Evolutionary conservation across 441 rosid species (phyloP), one percentile per base, ranked within the genome.

Genomic region (Bruguiera hainesii): DNA sequence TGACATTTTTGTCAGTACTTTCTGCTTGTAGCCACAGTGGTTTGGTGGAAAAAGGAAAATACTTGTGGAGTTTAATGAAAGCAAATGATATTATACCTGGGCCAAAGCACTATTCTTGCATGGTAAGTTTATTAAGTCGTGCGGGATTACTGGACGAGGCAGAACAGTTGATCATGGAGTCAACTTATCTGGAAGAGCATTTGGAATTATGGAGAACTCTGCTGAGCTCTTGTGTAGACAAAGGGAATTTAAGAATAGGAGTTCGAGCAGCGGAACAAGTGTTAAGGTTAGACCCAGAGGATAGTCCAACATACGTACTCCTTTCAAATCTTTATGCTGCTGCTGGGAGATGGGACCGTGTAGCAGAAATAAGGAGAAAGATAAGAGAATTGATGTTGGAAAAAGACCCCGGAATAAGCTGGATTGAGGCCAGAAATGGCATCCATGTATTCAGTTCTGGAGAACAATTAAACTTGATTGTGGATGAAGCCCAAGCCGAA

Each of bases 91-190:
- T 42, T 42, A 42, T 3, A 42, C 84, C 96, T 15, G 90, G 90
- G 53, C 84, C 81, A 20, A 88, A 88, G 83, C 99, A 94, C 70
- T 89, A 87, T 61, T 85, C 94, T 66, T 89, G 97, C 85, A 87
- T 89, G 90, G 48, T 42, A 42, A 42, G 48, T 42, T 42, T 42
- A 42, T 42, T 42, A 42, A 42, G 48, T 11, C 48, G 48, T 42
- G 48, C 48, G 4, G 48, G 48, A 61, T 75, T 88, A 42, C 48
- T 89, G 66, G 75, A 81, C 0, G 88, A 91, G 80, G 88, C 96
- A 35, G 76, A 78, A 73, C 77, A 79, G 64, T 71, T 89, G 28
- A 87, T 89, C 48, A 62, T 56, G 6, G 82, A 80, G 56, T 73
- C 91, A 59, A 81, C 80, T 52, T 73, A 58, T 20, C 53, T 48